Evolutionary conservation across 495 filamentous ascomycete genomes (phyloP), one percentile per base, ranked within the genome.

Genomic region (Annulohypoxylon moriforme): DNA sequence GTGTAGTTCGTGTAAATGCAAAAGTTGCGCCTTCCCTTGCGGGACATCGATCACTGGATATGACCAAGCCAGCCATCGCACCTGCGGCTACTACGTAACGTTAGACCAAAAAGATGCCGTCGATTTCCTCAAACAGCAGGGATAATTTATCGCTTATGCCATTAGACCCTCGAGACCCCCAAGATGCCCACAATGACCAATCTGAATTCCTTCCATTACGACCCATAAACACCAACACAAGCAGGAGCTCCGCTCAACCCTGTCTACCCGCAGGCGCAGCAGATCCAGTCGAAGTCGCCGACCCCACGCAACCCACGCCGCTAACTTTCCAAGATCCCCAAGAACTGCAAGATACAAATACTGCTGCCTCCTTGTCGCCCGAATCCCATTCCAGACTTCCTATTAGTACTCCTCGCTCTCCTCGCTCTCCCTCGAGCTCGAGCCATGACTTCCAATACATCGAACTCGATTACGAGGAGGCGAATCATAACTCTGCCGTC

Each of bases 311-410:
- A 65, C 70, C 70, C 71, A 69, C 71, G 61, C 46, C 57, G 66
- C 61, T 44, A 73, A 47, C 66, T 58, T 66, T 49, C 50, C 34
- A 66, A 42, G n/a, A n/a, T n/a, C n/a, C n/a, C n/a, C n/a, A n/a
- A n/a, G n/a, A n/a, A n/a, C n/a, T n/a, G n/a, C n/a, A n/a, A 40
- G 55, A 46, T 73, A 73, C 58, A 73, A 73, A 69, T 73, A 67
- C 29, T 64, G 42, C 64, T 64, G 58, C 53, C 63, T 66, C 53
- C 67, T 46, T 44, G 36, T 38, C 44, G 13, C 36, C 36, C n/a
- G 36, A n/a, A 68, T 40, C 14, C 36, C 49, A 33, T 29, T 38
- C 52, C 36, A 34, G 33, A 60, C 1, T 33, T 25, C 55, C 44
- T 71, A 56, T 42, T 71, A 57, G 46, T 56, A 49, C 44, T 29